Evolutionary conservation across 1,284 basidiomycete genomes (phyloP), one percentile per base, ranked within the genome.

Genomic region (Heimioporus retisporus): DNA sequence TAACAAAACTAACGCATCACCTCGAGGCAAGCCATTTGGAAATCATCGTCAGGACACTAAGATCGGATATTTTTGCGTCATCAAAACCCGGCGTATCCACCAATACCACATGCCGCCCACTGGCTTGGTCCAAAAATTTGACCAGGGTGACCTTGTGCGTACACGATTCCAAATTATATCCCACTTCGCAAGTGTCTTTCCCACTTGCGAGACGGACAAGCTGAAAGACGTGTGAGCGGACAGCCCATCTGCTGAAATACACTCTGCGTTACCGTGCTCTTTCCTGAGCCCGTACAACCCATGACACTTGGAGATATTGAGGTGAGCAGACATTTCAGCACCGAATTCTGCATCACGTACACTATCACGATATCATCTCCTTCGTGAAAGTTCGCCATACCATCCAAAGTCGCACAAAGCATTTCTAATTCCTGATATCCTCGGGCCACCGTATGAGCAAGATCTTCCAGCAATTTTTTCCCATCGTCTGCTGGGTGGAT

Each of bases 1-100:
- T 43, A 60, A n/a, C 2, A 18, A 21, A 11, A 2, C 13, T 13
- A 25, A 44, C 19, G 40, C 13, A 13, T 11, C 40, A 23, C 55
- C 63, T 14, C 80, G 59, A 56, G 73, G 74, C 11, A 72, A 72
- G 4, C 25, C 57, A 55, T 80, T 78, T 2, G 62, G 66, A 42
- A 69, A 72, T 59, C 60, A 28, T 7, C 65, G 31, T 35, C 31
- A 35, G 31, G 31, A 35, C 8, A 35, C 8, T 8, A 35, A 35
- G 8, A 8, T 35, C 31, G 31, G 31, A 35, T 35, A 5, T 35
- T 4, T 5, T 5, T 8, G 31, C 72, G 53, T 77, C 66, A n/a
- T 75, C 71, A 23, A 77, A 71, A 4, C 75, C 74, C 4, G 75
- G 75, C 4, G 73, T 77, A 43, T 75, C 76, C 11, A 77, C 69